phyloP scores from a whole-genome alignment of 23 red algal genomes.

The Gracilaria gracilis region DNA sequence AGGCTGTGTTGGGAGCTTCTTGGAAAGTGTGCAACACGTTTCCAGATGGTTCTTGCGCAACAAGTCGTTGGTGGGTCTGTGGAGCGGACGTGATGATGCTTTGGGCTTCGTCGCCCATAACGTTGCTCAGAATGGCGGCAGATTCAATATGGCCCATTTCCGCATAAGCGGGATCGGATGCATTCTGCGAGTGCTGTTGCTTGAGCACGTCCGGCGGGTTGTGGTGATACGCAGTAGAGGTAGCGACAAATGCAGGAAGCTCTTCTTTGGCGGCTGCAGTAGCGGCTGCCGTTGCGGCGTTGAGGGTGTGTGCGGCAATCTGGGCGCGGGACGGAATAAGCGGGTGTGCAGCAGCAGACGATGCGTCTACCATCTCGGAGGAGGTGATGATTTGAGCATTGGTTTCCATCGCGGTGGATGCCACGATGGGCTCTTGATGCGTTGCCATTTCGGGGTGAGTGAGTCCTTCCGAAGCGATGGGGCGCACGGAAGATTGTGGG shows the following conservation, averaged over 20 bases:
- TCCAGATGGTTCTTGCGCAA: background rate
- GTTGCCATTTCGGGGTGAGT: background rate
- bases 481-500: background rate
- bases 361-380: background rate
- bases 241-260: background rate
- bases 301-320: background rate
- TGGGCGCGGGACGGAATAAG: background rate
- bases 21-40: background rate
- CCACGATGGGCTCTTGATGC: background rate
- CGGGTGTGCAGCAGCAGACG: background rate
- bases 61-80: background rate
- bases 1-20: background rate
- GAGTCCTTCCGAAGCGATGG: background rate
- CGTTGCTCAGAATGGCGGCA: conserved; percentile 28
- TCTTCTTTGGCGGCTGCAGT: conserved; percentile 9
- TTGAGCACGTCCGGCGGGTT: background rate
- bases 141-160: background rate
- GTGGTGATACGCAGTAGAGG: background rate
- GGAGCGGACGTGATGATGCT: background rate
- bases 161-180: background rate
- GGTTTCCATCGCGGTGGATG: background rate
- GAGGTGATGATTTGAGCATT: background rate
- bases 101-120: background rate
- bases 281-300: background rate
- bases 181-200: background rate